Percentiles rank a stretch among this genome's conserved stretches.
Conservation (phyloP, 495 filamentous ascomycete species). For the Penicillium ochrochloron region DNA sequence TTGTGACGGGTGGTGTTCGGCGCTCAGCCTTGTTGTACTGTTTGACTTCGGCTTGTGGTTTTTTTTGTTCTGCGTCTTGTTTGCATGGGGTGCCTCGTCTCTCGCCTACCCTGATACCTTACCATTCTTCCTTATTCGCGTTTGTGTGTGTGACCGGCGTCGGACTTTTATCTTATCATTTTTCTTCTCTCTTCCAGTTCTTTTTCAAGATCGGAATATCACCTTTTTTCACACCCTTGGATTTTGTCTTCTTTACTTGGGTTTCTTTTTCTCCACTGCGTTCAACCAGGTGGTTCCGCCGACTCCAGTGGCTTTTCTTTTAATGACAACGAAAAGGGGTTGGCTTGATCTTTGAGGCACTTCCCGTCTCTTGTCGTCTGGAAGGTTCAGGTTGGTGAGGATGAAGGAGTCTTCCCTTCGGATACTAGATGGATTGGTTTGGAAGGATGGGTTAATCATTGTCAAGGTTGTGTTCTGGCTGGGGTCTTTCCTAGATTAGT, state of each 20-base stretch:
- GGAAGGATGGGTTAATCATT: constrained; percentile 25
- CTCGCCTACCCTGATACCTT: constrained; percentile 42
- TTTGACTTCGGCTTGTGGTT: constrained; percentile 26
- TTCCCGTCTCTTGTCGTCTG: constrained; percentile 13
- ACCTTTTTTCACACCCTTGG: constrained; percentile 24
- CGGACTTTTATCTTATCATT: constrained; percentile 32
- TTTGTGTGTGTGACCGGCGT: constrained; percentile 38
- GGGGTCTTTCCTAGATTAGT: constrained; percentile 29
- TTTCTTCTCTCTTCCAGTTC: constrained; percentile 25
- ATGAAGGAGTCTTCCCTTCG: constrained; percentile 12
- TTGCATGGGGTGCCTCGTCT: constrained; percentile 39
- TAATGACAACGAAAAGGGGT: constrained; percentile 8
- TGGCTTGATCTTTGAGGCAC: constrained; percentile 9
- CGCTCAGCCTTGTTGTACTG: constrained; percentile 36
- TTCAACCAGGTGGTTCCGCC: constrained; percentile 12
- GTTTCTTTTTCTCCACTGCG: constrained; percentile 7
- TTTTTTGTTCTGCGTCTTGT: constrained; percentile 29
- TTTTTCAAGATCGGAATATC: constrained; percentile 35
- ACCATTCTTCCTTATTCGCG: constrained; percentile 34
- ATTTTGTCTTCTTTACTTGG: constrained; percentile 21
- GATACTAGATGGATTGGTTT: constrained; percentile 17
- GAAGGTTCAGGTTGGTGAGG: constrained; percentile 13
- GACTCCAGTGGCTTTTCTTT: constrained; percentile 4
- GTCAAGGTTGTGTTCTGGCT: constrained; percentile 18
- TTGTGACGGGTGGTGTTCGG: constrained; percentile 45